Evolutionary conservation across 495 filamentous ascomycete species (phyloP).

Genomic region (Bombardia bombarda): DNA sequence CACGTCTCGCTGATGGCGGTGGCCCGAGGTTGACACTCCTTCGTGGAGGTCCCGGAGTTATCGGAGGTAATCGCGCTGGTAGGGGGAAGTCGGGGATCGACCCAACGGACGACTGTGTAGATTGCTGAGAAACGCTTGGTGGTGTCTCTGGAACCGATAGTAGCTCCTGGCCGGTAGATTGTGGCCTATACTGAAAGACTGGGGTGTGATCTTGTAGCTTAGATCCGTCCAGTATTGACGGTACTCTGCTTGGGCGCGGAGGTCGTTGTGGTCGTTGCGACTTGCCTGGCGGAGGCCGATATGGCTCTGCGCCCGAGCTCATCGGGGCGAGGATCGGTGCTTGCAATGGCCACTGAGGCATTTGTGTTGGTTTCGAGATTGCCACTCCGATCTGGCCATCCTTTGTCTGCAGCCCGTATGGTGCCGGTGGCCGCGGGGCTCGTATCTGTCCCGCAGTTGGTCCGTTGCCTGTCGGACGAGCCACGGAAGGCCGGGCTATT

Average conservation of each 20-base stretch:
- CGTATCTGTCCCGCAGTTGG: slow-evolving; percentile 20
- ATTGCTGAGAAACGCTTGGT: slow-evolving; percentile 35
- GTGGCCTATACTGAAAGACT: slow-evolving; percentile 43
- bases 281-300: slow-evolving; percentile 40
- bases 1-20: slow-evolving; percentile 60
- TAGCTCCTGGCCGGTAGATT: slow-evolving; percentile 21
- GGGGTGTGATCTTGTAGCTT: slow-evolving; percentile 42
- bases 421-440: slow-evolving; percentile 25
- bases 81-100: slow-evolving; percentile 56
- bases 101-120: slow-evolving; percentile 47
- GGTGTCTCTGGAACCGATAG: slow-evolving; percentile 30
- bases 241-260: slow-evolving; percentile 54
- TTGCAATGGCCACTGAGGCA: slow-evolving; percentile 48
- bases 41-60: slow-evolving; percentile 31
- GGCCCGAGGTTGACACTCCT: slow-evolving; percentile 53
- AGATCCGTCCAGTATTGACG: slow-evolving; percentile 42
- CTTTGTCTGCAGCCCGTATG: slow-evolving; percentile 28
- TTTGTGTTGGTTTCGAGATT: slow-evolving; percentile 44
- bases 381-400: slow-evolving; percentile 38
- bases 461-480: slow-evolving; percentile 22
- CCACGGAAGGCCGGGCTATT: slow-evolving; percentile 40
- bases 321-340: slow-evolving; percentile 35
- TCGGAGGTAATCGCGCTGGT: slow-evolving; percentile 31
- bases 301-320: slow-evolving; percentile 28
- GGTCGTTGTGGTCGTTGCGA: slow-evolving; percentile 60